phyloP scores from a whole-genome alignment of 139 green algal genomes.

The Closterium sp. region DNA sequence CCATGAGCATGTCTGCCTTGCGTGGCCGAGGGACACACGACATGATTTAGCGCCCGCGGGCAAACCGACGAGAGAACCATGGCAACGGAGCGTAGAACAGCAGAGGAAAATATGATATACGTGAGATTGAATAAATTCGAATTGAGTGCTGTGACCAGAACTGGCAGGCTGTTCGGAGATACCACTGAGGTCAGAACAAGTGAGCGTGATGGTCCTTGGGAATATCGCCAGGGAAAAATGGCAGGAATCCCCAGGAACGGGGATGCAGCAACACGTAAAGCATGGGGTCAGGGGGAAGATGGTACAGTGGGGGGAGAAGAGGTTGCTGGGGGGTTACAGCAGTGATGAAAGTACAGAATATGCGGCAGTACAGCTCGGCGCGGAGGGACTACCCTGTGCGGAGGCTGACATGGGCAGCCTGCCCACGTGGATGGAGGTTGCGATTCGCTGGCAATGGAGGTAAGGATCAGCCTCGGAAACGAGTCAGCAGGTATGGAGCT shows the following conservation, averaged over 20 bases:
- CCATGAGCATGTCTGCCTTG: background rate
- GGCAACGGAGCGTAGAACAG: background rate
- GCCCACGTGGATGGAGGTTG: background rate
- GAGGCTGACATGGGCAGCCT: background rate
- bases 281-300: background rate
- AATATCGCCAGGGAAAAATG: background rate
- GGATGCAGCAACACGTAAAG: background rate
- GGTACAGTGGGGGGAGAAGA: background rate
- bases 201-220: background rate
- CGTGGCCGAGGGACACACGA: background rate
- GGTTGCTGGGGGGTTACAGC: background rate
- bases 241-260: background rate
- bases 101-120: background rate
- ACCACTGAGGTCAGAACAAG: background rate
- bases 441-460: background rate
- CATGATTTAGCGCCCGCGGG: background rate
- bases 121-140: background rate
- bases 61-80: background rate
- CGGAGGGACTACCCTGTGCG: background rate
- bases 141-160: background rate
- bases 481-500: background rate
- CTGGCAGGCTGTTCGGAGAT: background rate
- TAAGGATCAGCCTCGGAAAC: background rate
- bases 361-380: background rate
- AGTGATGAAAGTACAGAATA: background rate